Conservation (phyloP, 331 rosid genomes). For the Stylosanthes scabra region DNA sequence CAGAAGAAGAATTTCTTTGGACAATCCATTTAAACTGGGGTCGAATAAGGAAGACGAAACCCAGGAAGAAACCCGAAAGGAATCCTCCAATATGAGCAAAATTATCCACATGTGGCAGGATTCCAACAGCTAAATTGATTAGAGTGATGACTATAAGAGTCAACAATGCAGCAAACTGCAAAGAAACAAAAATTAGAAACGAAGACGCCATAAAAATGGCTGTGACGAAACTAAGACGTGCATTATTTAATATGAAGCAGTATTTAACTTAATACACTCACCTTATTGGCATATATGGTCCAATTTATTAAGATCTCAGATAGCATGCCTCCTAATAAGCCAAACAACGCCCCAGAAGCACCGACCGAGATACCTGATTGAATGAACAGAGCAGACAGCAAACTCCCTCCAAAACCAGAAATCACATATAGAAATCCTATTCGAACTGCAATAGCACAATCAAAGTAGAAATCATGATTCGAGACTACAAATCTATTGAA, state of each 20-base stretch:
- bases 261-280: conserved; percentile 40
- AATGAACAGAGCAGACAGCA: conserved; percentile 82
- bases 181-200: conserved; percentile 4
- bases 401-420: conserved; percentile 94
- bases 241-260: conserved; percentile 23
- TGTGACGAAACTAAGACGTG: conserved; percentile 12
- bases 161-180: conserved; percentile 80
- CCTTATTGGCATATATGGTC: conserved; percentile 95
- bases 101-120: conserved; percentile 96
- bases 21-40: conserved; percentile 88
- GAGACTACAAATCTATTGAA: conserved; percentile 29
- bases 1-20: conserved; percentile 49
- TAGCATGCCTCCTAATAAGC: conserved; percentile 94
- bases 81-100: conserved; percentile 98
- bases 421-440: conserved; percentile 77
- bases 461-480: conserved; percentile 26
- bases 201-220: conserved; percentile 41
- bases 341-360: conserved; percentile 95
- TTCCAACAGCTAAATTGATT: conserved; percentile 84
- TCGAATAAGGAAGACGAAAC: conserved; percentile 76
- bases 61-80: conserved; percentile 90
- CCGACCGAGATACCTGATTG: conserved; percentile 87
- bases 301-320: conserved; percentile 94
- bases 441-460: conserved; percentile 54
- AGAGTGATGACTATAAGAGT: conserved; percentile 68